These are phyloP conservation scores for Cladophialophora psammophila DNA, from an alignment of 2,329 filamentous ascomycete genomes.

Conservation along the genomic window DNA sequence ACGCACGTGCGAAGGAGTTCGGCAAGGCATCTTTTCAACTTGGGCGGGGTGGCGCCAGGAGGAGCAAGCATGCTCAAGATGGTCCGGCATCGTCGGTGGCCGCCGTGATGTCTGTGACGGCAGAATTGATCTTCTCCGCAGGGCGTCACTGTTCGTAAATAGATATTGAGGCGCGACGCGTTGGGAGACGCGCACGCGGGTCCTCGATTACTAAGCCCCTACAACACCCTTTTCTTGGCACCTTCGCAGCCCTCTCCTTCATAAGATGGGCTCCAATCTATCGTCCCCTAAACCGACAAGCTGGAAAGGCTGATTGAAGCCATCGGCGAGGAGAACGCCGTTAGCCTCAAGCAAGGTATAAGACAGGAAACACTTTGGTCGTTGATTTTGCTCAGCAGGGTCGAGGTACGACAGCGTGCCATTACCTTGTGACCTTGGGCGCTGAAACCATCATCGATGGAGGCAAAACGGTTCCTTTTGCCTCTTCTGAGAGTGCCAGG, in stretches of 20 bases:
- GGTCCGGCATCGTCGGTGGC: conserved; percentile 12
- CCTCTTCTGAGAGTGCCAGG: not conserved
- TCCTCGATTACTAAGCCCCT: not conserved
- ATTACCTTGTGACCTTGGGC: conserved; percentile 62
- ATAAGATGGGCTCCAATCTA: no score
- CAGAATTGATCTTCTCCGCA: not conserved
- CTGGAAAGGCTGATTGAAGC: conserved; percentile 51
- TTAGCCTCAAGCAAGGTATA: conserved; percentile 59
- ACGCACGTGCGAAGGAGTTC: conserved; percentile 44
- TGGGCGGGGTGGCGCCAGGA: conserved; percentile 19
- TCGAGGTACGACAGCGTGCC: conserved; percentile 48
- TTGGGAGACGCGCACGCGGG: conserved; percentile 5
- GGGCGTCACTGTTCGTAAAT: not conserved
- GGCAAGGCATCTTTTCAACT: conserved; percentile 41
- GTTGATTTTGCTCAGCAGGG: conserved; percentile 58
- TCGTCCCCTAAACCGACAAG: conserved; percentile 46
- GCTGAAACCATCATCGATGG: conserved; percentile 63
- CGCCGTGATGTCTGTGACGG: not conserved
- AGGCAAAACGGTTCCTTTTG: conserved; percentile 57
- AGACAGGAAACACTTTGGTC: conserved; percentile 61
- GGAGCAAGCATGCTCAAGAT: conserved; percentile 26
- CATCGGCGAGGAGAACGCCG: conserved; percentile 44
- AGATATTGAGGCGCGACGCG: conserved; percentile 10
- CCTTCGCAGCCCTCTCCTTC: not conserved
- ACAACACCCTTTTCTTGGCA: not conserved